Evolutionary conservation across 306 rosid genomes (phyloP), one percentile per base, ranked within the genome.

Genomic region (Begonia peltatifolia): DNA sequence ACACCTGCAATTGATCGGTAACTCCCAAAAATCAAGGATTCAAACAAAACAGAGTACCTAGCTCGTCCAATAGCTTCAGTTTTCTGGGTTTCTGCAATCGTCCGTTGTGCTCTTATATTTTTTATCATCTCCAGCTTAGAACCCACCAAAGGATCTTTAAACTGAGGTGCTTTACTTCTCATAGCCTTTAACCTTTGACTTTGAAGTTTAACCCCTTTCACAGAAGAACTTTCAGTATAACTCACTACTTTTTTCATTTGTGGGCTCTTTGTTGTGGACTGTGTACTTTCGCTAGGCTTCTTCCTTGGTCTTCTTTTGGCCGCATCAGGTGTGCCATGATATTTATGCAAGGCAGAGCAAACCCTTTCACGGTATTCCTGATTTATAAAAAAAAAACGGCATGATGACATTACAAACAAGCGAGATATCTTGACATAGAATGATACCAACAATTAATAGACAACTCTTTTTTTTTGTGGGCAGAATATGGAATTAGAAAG

Each of bases 81-180:
- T 56, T 75, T 85, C 74, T 62, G 63, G 70, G 77, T 73, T 67
- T 83, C 99, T 36, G 56, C 67, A 14, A 74, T 66, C 54, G 84
- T 84, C 65, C 99, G 76, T 70, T 81, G 75, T 58, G 94, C 95
- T 74, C 99, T 75, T 65, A 90, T 72, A 46, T 70, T 86, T 60
- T 73, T 86, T 64, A 90, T 74, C 96, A 90, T 83, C 76, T 83
- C 86, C 73, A 90, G 84, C 76, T 90, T 90, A 9, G 86, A 86
- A 67, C 81, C 74, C 41, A 70, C 92, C 63, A 79, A 53, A 61
- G 99, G 99, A 76, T 90, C 99, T 74, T 79, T 90, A 68, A 74
- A 86, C 62, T 54, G 65, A 17, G 93, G 94, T 64, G 76, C 67
- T 53, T 61, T 76, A 46, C 68, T 69, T 77, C 69, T 82, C 74